These are phyloP conservation scores for Aspergillus pseudoterreus DNA, from an alignment of 2,329 filamentous ascomycete genomes.

Conservation along the genomic window DNA sequence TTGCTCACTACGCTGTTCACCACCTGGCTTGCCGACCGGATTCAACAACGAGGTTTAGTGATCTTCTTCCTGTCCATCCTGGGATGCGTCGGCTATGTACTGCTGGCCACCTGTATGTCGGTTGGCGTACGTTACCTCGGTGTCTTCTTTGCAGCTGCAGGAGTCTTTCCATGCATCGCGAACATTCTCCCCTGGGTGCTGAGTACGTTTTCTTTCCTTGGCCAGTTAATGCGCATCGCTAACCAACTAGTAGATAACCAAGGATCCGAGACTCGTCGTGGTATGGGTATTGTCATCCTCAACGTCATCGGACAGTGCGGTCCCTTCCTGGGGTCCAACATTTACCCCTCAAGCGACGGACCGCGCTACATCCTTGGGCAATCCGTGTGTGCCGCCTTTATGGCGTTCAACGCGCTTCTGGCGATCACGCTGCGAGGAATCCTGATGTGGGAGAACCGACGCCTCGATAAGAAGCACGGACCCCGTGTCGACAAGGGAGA, in stretches of 20 bases:
- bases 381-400: slow-evolving; percentile 59
- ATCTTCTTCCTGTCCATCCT: slow-evolving; percentile 55
- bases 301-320: slow-evolving; percentile 66
- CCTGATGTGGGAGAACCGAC: slow-evolving; percentile 58
- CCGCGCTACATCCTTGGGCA: slow-evolving; percentile 54
- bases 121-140: slow-evolving; percentile 51
- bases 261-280: slow-evolving; percentile 64
- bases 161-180: slow-evolving; percentile 65
- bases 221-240: not conserved
- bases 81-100: slow-evolving; percentile 60
- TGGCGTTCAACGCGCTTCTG: slow-evolving; percentile 56
- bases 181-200: slow-evolving; percentile 69
- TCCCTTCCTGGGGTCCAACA: slow-evolving; percentile 59
- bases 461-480: slow-evolving; percentile 51
- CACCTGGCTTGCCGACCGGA: slow-evolving; percentile 63
- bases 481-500: slow-evolving; percentile 17
- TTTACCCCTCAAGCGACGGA: slow-evolving; percentile 53
- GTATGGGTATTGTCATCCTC: slow-evolving; percentile 62
- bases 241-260: slow-evolving; percentile 56
- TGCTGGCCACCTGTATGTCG: slow-evolving; percentile 57
- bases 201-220: slow-evolving; percentile 28
- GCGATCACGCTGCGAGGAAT: slow-evolving; percentile 53
- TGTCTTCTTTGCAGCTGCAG: slow-evolving; percentile 54
- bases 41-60: slow-evolving; percentile 60
- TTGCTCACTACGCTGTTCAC: slow-evolving; percentile 60